Evolutionary conservation across 345 rosid genomes (phyloP).

Genomic region (Camelina laxa): DNA sequence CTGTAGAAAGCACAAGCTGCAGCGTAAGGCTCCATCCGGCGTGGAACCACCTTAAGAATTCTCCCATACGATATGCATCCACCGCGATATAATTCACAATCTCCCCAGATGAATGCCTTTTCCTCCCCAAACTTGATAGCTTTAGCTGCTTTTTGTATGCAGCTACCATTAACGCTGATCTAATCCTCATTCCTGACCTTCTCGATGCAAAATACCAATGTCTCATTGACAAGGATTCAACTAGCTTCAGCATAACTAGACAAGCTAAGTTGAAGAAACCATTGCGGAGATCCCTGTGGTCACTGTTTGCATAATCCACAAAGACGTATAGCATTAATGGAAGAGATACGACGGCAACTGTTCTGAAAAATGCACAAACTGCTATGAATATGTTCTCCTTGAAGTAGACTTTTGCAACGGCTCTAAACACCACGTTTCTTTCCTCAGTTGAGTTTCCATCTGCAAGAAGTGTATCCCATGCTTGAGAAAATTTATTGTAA

Average conservation of each 20-base stretch:
- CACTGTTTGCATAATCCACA: slow-evolving; percentile 57
- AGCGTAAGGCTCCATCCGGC: slow-evolving; percentile 54
- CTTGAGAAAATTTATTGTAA: slow-evolving; percentile 57
- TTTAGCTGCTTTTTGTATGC: slow-evolving; percentile 65
- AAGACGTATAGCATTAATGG: slow-evolving; percentile 71
- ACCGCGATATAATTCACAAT: slow-evolving; percentile 75
- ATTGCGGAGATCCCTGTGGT: slow-evolving; percentile 43
- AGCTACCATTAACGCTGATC: slow-evolving; percentile 78
- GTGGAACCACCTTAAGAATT: slow-evolving; percentile 81
- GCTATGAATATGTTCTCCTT: slow-evolving; percentile 60
- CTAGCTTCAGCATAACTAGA: slow-evolving; percentile 52
- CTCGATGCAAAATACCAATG: slow-evolving; percentile 69
- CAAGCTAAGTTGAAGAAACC: slow-evolving; percentile 65
- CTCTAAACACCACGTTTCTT: slow-evolving; percentile 55
- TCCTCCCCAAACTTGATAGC: slow-evolving; percentile 69
- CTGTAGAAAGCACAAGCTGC: slow-evolving; percentile 62
- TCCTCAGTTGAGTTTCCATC: slow-evolving; percentile 36
- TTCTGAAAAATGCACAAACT: slow-evolving; percentile 56
- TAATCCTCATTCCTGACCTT: slow-evolving; percentile 74
- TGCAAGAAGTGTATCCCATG: slow-evolving; percentile 51
- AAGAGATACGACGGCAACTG: slow-evolving; percentile 53
- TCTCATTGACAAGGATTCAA: slow-evolving; percentile 75
- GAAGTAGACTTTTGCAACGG: slow-evolving; percentile 54
- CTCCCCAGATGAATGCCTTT: slow-evolving; percentile 74
- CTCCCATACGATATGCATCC: slow-evolving; percentile 86